phyloP scores from a whole-genome alignment of 768 basidiomycete species.

The Russula lepida region DNA sequence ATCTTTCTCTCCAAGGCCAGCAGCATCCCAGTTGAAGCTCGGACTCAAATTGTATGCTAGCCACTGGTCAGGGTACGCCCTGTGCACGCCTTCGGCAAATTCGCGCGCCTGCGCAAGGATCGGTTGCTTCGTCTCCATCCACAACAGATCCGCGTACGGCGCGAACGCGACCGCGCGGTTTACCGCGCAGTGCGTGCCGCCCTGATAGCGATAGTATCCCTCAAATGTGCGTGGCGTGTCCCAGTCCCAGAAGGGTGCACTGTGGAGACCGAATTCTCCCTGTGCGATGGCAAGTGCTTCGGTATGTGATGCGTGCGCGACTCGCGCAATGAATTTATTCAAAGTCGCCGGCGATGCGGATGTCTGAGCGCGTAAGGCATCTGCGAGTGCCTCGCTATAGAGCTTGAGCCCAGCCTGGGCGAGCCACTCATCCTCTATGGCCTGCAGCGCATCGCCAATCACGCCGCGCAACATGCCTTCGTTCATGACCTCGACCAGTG shows the following conservation, averaged over 20 bases:
- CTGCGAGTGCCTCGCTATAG: slow-evolving; percentile 64
- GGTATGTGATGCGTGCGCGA: slow-evolving; percentile 60
- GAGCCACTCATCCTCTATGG: slow-evolving; percentile 85
- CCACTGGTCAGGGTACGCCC: slow-evolving; percentile 83
- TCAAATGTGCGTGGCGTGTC: slow-evolving; percentile 90
- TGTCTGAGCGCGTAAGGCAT: slow-evolving; percentile 51
- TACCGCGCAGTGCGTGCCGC: slow-evolving; percentile 90
- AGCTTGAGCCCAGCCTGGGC: slow-evolving; percentile 67
- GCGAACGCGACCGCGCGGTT: slow-evolving; percentile 89
- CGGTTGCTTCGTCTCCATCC: slow-evolving; percentile 97
- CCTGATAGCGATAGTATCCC: slow-evolving; percentile 95
- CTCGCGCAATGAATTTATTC: slow-evolving; percentile 52
- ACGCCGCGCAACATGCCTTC: slow-evolving; percentile 78
- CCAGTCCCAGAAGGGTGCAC: slow-evolving; percentile 88
- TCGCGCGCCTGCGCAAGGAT: slow-evolving; percentile 87
- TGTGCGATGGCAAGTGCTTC: slow-evolving; percentile 69
- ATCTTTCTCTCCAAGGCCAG: slow-evolving; percentile 75
- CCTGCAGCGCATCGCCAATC: slow-evolving; percentile 72
- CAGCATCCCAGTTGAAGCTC: slow-evolving; percentile 91
- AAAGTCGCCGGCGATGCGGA: slow-evolving; percentile 42
- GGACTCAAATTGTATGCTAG: slow-evolving; percentile 93
- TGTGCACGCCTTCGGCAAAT: slow-evolving; percentile 84
- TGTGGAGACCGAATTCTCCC: slow-evolving; percentile 65
- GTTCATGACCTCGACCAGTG: slow-evolving; percentile 74
- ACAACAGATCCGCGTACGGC: slow-evolving; percentile 84